Evolutionary conservation across 768 basidiomycete genomes (phyloP), one percentile per base, ranked within the genome.

Genomic region (Peribolospora baueri): DNA sequence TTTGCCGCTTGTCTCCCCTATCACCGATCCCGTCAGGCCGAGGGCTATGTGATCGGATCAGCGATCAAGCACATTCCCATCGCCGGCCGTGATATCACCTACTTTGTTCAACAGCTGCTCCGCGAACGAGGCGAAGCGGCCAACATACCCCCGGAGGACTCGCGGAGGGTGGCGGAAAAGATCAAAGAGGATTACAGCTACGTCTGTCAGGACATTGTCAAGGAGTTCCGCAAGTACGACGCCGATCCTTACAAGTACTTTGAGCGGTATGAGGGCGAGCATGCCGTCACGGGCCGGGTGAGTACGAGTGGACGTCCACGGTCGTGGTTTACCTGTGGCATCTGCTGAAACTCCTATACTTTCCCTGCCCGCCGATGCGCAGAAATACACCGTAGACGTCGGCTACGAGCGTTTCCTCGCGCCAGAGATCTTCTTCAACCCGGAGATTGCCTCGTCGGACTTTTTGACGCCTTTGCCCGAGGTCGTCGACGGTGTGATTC

Each of bases 391-490:
- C 14, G 72, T 97, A 50, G 91, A 98, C 63, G 79, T 98, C 56
- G 93, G 93, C 14, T 97, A 95, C 69, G 93, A 97, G 68, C 86
- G 93, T 37, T 98, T 98, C 76, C 79, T 97, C 53, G 93, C 91
- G 5, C 90, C 93, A 5, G 93, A 97, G 68, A 93, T 97, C 63
- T 97, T 97, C 73, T 97, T 95, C 76, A 97, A 97, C 71, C 93
- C 93, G 10, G 91, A 98, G 68, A 95, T 98, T 61, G 84, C 83
- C 68, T 93, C 88, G 0, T 90, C 86, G 46, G 91, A 97, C 68
- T 95, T 95, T 74, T 68, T 98, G 59, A 95, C 90, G 4, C 93
- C 93, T 7, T 75, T 98, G 3, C 87, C 93, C 0, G 79, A 91
- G 58, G 85, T 97, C 54, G 93, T 97, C 55, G 93, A 98, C 63